A percentile compares a stretch with the other conserved stretches of the same genome.
These are phyloP conservation scores for Styphnolobium japonicum DNA, from an alignment of 306 rosid genomes.

Conservation along the genomic window DNA sequence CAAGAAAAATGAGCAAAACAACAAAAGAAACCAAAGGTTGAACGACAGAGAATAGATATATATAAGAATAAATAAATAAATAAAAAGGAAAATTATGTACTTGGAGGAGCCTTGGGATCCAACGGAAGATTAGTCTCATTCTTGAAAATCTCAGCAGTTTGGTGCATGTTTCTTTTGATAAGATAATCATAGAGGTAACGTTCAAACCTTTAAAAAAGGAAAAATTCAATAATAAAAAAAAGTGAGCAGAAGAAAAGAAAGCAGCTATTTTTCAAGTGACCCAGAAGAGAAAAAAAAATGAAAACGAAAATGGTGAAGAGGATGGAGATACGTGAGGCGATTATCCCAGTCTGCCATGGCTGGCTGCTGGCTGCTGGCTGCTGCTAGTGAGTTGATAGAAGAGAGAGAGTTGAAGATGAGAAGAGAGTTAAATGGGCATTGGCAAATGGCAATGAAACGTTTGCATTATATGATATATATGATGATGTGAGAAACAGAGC, in stretches of 20 bases:
- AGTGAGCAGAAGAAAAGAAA: background rate
- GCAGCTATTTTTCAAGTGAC: background rate
- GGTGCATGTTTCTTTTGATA: slow-evolving; percentile 18
- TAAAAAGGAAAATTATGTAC: background rate
- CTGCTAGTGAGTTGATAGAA: background rate
- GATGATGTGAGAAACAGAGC: background rate
- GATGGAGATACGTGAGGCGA: background rate
- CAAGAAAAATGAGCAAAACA: too few species aligned
- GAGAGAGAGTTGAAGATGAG: background rate
- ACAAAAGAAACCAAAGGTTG: background rate
- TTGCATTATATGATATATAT: too few species aligned
- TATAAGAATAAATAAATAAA: too few species aligned
- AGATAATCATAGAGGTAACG: slow-evolving; percentile 24
- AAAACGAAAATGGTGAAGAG: background rate
- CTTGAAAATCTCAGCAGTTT: slow-evolving; percentile 23
- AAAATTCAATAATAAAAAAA: background rate
- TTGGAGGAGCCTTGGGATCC: background rate
- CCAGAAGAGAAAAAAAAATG: background rate
- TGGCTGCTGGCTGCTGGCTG: background rate
- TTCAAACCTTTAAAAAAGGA: slow-evolving; percentile 24
- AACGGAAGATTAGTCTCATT: background rate
- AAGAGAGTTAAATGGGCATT: background rate
- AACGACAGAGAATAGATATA: background rate
- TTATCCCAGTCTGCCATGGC: background rate
- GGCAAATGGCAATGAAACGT: background rate